Evolutionary conservation across 257 asterid species (phyloP).

Genomic region (Parsonsia alboflavescens): DNA sequence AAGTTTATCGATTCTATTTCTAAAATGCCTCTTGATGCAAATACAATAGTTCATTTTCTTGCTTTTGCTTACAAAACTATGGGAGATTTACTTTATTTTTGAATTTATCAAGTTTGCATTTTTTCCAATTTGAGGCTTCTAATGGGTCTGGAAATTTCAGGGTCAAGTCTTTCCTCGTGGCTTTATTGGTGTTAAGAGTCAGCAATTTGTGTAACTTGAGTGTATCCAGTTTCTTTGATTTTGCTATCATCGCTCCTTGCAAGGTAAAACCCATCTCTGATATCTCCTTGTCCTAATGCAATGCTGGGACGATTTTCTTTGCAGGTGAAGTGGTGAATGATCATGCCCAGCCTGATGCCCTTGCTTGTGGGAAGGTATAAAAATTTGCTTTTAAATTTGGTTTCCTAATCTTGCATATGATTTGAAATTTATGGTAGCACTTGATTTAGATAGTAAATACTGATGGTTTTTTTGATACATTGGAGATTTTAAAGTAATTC

Average conservation of each 20-base stretch:
- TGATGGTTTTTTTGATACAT: background rate
- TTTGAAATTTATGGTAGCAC: too few species aligned
- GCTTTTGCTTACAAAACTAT: background rate
- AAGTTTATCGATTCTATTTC: background rate
- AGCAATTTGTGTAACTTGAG: conserved; percentile 83
- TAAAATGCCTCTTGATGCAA: background rate
- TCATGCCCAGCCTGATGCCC: conserved; percentile 99
- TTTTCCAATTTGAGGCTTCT: conserved; percentile 1
- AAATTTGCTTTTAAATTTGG: conserved; percentile 1
- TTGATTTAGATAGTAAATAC: background rate
- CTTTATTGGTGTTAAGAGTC: conserved; percentile 96
- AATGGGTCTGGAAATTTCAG: conserved; percentile 39
- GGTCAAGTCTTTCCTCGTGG: conserved; percentile 98
- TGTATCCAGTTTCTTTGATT: conserved; percentile 31
- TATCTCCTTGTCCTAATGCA: conserved; percentile 2
- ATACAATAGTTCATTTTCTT: background rate
- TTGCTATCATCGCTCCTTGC: conserved; percentile 11
- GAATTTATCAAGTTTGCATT: background rate
- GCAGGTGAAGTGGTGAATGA: conserved; percentile 88
- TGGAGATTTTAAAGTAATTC: background rate
- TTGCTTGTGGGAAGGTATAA: conserved; percentile 87
- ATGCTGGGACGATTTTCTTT: background rate
- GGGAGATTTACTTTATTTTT: background rate
- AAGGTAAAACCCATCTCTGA: background rate
- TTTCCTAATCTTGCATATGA: background rate